Conservation (phyloP, 108 stramenopile species). For the Tribonema minus region DNA sequence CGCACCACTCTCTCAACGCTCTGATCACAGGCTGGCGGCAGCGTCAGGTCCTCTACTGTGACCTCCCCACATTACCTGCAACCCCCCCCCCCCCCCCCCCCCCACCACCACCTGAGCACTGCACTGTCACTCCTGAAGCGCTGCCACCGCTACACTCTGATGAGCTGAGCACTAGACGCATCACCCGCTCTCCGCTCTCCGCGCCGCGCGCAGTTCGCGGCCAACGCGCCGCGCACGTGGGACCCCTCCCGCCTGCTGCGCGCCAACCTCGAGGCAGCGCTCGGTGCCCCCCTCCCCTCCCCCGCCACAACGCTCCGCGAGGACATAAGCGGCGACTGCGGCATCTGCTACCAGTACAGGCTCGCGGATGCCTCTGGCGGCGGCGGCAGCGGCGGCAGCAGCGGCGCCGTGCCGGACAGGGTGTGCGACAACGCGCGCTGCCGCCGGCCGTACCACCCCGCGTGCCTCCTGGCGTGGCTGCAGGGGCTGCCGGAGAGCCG, state of each 20-base stretch:
- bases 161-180: too few species aligned
- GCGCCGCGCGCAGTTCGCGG: too few species aligned
- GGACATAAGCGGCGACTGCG: slow-evolving; percentile 65
- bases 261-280: slow-evolving; percentile 61
- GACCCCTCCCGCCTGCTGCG: slow-evolving; percentile 21
- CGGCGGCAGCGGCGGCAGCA: not conserved
- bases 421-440: slow-evolving; percentile 64
- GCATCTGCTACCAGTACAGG: slow-evolving; percentile 67
- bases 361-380: slow-evolving; percentile 43
- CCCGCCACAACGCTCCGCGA: slow-evolving; percentile 55
- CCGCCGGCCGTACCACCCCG: slow-evolving; percentile 59
- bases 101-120: too few species aligned
- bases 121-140: too few species aligned
- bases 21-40: too few species aligned
- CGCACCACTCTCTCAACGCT: too few species aligned
- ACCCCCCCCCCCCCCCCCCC: too few species aligned
- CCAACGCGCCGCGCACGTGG: too few species aligned
- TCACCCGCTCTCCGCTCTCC: too few species aligned
- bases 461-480: slow-evolving; percentile 66
- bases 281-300: slow-evolving; percentile 58
- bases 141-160: too few species aligned
- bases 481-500: slow-evolving; percentile 65
- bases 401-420: slow-evolving; percentile 54
- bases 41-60: too few species aligned
- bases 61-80: too few species aligned